Conservation (phyloP, 2,329 filamentous ascomycete species). For the Clonostachys solani region DNA sequence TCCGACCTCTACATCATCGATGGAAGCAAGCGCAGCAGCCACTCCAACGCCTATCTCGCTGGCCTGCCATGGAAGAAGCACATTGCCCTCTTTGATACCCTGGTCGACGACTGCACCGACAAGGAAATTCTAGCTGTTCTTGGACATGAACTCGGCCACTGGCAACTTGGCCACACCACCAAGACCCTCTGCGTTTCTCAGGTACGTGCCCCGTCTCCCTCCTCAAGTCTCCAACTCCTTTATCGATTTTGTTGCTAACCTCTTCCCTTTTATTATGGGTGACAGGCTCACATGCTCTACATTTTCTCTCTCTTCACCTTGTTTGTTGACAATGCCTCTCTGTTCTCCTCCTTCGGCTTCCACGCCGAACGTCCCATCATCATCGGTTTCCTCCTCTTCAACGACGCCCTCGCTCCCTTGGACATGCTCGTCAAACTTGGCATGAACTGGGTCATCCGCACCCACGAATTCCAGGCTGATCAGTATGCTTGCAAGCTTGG, state of each 20-base stretch:
- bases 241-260: not conserved
- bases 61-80: conserved; percentile 99
- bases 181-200: conserved; percentile 83
- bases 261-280: conserved; percentile 4
- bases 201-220: conserved; percentile 39
- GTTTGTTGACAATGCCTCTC: conserved; percentile 90
- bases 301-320: conserved; percentile 95
- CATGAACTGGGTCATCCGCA: conserved; percentile 93
- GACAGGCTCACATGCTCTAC: conserved; percentile 87
- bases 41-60: conserved; percentile 94
- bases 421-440: conserved; percentile 91
- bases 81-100: conserved; percentile 97
- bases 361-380: conserved; percentile 80
- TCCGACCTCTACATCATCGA: conserved; percentile 93
- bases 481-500: conserved; percentile 82
- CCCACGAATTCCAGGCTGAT: conserved; percentile 95
- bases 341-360: conserved; percentile 93
- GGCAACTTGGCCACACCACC: conserved; percentile 93
- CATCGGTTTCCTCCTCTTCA: conserved; percentile 96
- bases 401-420: conserved; percentile 90
- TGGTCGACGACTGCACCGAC: conserved; percentile 91
- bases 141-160: conserved; percentile 94
- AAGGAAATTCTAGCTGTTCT: conserved; percentile 93
- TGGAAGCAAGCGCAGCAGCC: conserved; percentile 79
- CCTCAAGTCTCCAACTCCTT: not conserved